Evolutionary conservation across 2,329 filamentous ascomycete genomes (phyloP).

Genomic region (Colletotrichum noveboracense): DNA sequence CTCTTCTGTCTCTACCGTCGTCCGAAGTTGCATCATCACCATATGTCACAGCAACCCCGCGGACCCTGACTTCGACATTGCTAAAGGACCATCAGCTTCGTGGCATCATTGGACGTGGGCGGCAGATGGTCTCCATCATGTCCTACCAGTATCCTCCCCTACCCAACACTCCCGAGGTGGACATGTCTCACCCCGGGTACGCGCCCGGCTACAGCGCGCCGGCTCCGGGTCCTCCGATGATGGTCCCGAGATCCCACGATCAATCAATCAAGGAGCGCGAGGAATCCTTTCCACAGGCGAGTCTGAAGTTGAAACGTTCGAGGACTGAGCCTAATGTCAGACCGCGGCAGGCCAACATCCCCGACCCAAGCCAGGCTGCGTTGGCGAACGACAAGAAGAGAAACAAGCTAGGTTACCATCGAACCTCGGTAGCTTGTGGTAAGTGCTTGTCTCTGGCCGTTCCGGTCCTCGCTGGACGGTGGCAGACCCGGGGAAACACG

Average conservation of each 20-base stretch:
- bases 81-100: conserved; percentile 33
- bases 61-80: conserved; percentile 33
- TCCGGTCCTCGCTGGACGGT: not conserved
- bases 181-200: conserved; percentile 44
- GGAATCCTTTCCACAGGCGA: conserved; percentile 40
- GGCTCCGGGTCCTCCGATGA: conserved; percentile 24
- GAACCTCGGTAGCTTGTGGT: conserved; percentile 96
- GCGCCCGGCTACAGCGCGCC: conserved; percentile 35
- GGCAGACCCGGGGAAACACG: not conserved
- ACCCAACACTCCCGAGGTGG: conserved; percentile 46
- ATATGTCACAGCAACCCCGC: not conserved
- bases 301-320: conserved; percentile 50
- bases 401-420: conserved; percentile 95
- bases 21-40: not conserved
- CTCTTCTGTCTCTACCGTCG: not conserved
- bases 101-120: conserved; percentile 29
- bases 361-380: conserved; percentile 38
- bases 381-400: conserved; percentile 62
- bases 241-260: conserved; percentile 1
- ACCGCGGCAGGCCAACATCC: conserved; percentile 41
- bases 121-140: conserved; percentile 49
- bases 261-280: conserved; percentile 37
- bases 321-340: conserved; percentile 55
- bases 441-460: conserved; percentile 49
- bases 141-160: conserved; percentile 55